Conservation (phyloP, 108 stramenopile species). For the Fragilariopsis cylindrus region DNA sequence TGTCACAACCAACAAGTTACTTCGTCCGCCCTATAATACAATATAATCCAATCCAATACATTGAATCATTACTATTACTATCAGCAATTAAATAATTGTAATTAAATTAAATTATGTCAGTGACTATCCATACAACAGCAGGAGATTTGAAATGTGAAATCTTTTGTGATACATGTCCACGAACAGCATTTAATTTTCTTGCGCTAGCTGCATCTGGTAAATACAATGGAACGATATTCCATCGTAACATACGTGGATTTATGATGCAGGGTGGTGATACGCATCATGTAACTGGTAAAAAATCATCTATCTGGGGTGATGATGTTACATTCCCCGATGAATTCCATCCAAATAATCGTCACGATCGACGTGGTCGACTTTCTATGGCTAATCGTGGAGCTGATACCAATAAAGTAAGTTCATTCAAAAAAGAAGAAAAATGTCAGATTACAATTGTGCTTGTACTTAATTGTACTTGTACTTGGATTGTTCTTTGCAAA, state of each 20-base stretch:
- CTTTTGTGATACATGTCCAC: conserved; percentile 94
- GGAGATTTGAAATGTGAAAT: conserved; percentile 96
- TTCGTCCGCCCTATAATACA: no score
- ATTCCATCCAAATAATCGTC: conserved; percentile 89
- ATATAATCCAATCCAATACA: no score
- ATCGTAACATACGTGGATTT: conserved; percentile 95
- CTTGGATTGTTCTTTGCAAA: no score
- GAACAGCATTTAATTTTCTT: conserved; percentile 90
- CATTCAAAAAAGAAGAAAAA: background rate
- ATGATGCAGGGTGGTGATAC: conserved; percentile 89
- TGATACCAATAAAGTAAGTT: conserved; percentile 71
- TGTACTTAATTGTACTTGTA: no score
- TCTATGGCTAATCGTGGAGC: conserved; percentile 95
- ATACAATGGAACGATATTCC: conserved; percentile 93
- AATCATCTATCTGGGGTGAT: conserved; percentile 94
- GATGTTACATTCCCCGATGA: conserved; percentile 87
- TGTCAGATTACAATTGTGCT: no score
- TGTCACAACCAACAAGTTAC: no score
- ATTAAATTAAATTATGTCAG: conserved; percentile 65
- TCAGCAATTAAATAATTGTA: background rate
- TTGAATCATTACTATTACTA: background rate
- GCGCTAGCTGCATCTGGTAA: conserved; percentile 85
- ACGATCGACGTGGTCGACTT: conserved; percentile 89
- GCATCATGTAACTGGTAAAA: conserved; percentile 72
- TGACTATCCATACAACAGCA: conserved; percentile 90